Conservation (phyloP, 1,284 basidiomycete genomes). For the Malassezia furfur region DNA sequence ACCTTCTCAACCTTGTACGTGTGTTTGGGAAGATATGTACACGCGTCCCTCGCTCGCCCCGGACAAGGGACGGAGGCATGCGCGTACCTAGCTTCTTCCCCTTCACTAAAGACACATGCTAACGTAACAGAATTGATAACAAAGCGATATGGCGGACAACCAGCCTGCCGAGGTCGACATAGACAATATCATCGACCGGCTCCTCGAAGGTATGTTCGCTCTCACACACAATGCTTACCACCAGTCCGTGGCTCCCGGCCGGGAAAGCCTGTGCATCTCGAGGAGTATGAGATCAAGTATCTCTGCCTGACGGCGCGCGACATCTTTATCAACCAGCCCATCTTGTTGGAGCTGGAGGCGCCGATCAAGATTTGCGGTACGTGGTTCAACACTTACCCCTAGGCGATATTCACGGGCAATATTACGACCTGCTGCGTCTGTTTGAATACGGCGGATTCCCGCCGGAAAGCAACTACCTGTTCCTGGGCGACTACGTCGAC, state of each 20-base stretch:
- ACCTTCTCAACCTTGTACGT: background rate
- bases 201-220: conserved; percentile 32
- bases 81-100: too few species aligned
- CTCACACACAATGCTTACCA: background rate
- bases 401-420: conserved; percentile 89
- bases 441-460: conserved; percentile 93
- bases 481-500: conserved; percentile 90
- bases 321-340: conserved; percentile 92
- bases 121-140: too few species aligned
- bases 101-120: too few species aligned
- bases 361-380: conserved; percentile 93
- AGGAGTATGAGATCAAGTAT: conserved; percentile 93
- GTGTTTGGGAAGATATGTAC: background rate
- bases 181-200: conserved; percentile 47
- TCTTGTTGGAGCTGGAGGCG: conserved; percentile 82
- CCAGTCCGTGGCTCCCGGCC: conserved; percentile 81
- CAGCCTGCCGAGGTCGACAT: conserved; percentile 44
- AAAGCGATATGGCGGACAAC: conserved; percentile 36
- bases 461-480: conserved; percentile 91
- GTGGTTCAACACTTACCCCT: conserved; percentile 46
- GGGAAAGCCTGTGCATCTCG: conserved; percentile 82
- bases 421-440: conserved; percentile 82
- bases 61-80: too few species aligned
- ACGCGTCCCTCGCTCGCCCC: background rate
- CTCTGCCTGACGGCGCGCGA: conserved; percentile 87